These are phyloP conservation scores for Penicillium dipodomyicola DNA, from an alignment of 495 filamentous ascomycete species.

Conservation along the genomic window DNA sequence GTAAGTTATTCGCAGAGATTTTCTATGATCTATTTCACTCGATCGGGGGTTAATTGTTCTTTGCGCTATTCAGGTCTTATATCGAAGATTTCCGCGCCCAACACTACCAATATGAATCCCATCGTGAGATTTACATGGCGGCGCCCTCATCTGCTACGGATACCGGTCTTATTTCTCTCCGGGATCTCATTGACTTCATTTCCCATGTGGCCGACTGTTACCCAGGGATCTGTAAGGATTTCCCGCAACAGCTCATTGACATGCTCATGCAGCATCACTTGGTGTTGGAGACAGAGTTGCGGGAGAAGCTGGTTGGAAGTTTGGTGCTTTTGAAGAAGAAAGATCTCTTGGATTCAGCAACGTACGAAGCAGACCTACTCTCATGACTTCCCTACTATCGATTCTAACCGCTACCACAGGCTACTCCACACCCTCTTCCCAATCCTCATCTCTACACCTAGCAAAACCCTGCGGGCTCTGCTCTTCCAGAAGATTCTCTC, in stretches of 20 bases:
- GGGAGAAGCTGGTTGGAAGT: conserved; percentile 93
- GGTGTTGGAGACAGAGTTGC: conserved; percentile 71
- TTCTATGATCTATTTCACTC: neutral
- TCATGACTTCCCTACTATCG: neutral
- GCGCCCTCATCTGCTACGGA: conserved; percentile 73
- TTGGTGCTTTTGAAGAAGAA: conserved; percentile 86
- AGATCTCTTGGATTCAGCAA: conserved; percentile 80
- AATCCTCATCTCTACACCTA: conserved; percentile 79
- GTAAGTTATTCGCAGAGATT: conserved; percentile 40
- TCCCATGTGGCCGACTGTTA: conserved; percentile 94
- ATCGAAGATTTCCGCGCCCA: conserved; percentile 81
- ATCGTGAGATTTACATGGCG: conserved; percentile 84
- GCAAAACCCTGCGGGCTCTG: conserved; percentile 78
- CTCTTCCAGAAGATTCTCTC: conserved; percentile 89
- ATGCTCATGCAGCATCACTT: conserved; percentile 80
- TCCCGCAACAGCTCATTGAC: conserved; percentile 76
- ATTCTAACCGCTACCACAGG: conserved; percentile 30
- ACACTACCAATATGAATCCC: conserved; percentile 87
- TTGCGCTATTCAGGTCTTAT: conserved; percentile 59
- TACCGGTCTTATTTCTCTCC: conserved; percentile 72
- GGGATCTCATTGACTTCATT: conserved; percentile 84
- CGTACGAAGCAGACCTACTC: conserved; percentile 39
- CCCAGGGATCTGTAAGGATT: conserved; percentile 70
- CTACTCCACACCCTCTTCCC: conserved; percentile 89
- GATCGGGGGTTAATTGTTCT: conserved; percentile 8